These are phyloP conservation scores for Hordeum pubiflorum DNA, from an alignment of 202 grass and related monocot species.

Conservation along the genomic window DNA sequence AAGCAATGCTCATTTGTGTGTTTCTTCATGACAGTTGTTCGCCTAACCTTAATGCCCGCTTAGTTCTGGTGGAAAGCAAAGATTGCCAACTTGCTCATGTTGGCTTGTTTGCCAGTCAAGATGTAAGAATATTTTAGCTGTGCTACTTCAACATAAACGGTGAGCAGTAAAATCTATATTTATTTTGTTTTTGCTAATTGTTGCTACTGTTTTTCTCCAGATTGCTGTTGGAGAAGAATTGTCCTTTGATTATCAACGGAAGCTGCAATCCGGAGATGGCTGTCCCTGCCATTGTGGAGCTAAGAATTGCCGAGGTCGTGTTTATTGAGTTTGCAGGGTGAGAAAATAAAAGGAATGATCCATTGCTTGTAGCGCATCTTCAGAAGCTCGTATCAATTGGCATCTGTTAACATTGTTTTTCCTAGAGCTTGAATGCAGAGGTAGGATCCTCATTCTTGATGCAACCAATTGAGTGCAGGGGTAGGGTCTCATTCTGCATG, in stretches of 20 bases:
- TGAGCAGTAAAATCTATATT: background rate
- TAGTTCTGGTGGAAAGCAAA: conserved; percentile 79
- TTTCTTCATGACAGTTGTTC: conserved; percentile 60
- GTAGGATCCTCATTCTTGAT: conserved; percentile 36
- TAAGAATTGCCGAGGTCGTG: conserved; percentile 62
- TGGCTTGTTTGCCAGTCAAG: conserved; percentile 75
- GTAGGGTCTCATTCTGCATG: conserved; percentile 30
- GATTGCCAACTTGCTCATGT: conserved; percentile 80
- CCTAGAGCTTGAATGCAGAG: conserved; percentile 16
- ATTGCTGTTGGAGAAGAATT: conserved; percentile 81
- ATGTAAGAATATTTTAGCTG: conserved; percentile 42
- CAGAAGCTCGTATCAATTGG: background rate
- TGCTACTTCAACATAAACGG: background rate
- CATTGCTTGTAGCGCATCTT: background rate
- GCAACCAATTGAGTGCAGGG: conserved; percentile 17
- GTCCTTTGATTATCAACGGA: conserved; percentile 61
- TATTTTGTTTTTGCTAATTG: conserved; percentile 11
- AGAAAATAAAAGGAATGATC: conserved; percentile 2
- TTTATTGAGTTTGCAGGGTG: conserved; percentile 43
- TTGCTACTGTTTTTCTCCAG: conserved; percentile 37
- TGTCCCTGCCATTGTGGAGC: conserved; percentile 64
- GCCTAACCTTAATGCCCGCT: conserved; percentile 65
- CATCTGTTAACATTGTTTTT: conserved; percentile 20
- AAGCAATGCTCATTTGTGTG: conserved; percentile 16
- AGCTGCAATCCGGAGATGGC: conserved; percentile 47